A percentile compares a stretch with the other conserved stretches of the same genome.
Evolutionary conservation across 352 stramenopile species (phyloP).

Genomic region (Pythium scleroteichum): DNA sequence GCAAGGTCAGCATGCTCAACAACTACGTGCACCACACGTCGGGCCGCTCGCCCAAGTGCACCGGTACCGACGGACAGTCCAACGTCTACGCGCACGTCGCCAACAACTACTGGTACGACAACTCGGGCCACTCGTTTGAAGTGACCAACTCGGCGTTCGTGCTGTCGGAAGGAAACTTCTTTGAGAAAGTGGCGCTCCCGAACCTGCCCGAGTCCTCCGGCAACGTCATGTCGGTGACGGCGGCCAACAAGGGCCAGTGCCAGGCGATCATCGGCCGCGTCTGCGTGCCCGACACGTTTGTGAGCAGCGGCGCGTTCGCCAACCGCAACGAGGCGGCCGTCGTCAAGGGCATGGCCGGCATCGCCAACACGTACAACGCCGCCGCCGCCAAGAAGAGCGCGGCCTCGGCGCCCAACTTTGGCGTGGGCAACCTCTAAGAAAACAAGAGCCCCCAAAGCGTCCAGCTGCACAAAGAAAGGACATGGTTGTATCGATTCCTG

Average conservation of each 20-base stretch:
- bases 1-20: constrained; percentile 31
- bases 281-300: constrained; percentile 32
- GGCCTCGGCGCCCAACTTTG: constrained; percentile 4
- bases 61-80: constrained; percentile 6
- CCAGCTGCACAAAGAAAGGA: no score
- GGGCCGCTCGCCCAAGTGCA: constrained; percentile 36
- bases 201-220: constrained; percentile 16
- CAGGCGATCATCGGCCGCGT: constrained; percentile 27
- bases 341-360: constrained; percentile 11
- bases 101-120: constrained; percentile 53
- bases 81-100: constrained; percentile 32
- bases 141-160: constrained; percentile 34
- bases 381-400: constrained; percentile 3
- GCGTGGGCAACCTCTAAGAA: constrained; percentile 10
- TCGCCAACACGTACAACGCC: constrained; percentile 5
- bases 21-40: constrained; percentile 47
- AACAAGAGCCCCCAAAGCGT: no score
- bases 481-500: no score
- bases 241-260: constrained; percentile 22
- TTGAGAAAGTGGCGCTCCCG: constrained; percentile 35
- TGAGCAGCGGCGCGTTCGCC: constrained; percentile 18
- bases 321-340: not conserved
- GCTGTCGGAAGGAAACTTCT: constrained; percentile 48
- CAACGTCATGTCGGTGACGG: constrained; percentile 17
- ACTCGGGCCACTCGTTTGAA: constrained; percentile 42